Conservation (phyloP, 192 early-diverging fungal genomes). For the Coemansia sp. region DNA sequence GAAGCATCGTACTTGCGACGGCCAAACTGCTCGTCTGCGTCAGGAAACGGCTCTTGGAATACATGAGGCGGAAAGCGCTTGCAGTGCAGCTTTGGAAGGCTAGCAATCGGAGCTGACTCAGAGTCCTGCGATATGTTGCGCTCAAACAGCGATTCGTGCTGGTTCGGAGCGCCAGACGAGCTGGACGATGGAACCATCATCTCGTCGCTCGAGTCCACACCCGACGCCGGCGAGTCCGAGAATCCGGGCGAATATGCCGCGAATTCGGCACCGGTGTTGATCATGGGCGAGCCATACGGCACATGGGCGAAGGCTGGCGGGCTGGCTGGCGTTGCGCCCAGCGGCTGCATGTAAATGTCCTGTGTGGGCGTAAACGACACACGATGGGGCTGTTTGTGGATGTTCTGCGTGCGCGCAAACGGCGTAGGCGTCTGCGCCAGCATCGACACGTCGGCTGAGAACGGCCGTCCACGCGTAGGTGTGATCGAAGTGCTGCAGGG, state of each 20-base stretch:
- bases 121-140: constrained; percentile 25
- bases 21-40: constrained; percentile 4
- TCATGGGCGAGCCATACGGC: constrained; percentile 1
- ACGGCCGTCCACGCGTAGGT: constrained; percentile 36
- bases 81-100: constrained; percentile 22
- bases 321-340: constrained; percentile 15
- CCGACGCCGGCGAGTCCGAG: constrained; percentile 20
- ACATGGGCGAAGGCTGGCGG: constrained; percentile 3
- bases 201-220: constrained; percentile 2
- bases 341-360: constrained; percentile 40
- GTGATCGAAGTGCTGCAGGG: constrained; percentile 4
- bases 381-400: constrained; percentile 6
- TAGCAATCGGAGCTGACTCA: constrained; percentile 30
- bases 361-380: constrained; percentile 30
- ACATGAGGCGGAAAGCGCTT: background rate
- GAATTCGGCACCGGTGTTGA: constrained; percentile 7
- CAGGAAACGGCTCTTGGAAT: constrained; percentile 12
- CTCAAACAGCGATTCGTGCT: constrained; percentile 31
- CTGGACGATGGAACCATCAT: constrained; percentile 13
- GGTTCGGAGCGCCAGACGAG: constrained; percentile 22
- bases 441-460: constrained; percentile 46
- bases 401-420: constrained; percentile 17
- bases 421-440: constrained; percentile 29
- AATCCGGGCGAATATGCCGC: constrained; percentile 43
- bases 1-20: background rate